Evolutionary conservation across 148 eudicot species (phyloP), one percentile per base, ranked within the genome.

Genomic region (Linanthus parryae): DNA sequence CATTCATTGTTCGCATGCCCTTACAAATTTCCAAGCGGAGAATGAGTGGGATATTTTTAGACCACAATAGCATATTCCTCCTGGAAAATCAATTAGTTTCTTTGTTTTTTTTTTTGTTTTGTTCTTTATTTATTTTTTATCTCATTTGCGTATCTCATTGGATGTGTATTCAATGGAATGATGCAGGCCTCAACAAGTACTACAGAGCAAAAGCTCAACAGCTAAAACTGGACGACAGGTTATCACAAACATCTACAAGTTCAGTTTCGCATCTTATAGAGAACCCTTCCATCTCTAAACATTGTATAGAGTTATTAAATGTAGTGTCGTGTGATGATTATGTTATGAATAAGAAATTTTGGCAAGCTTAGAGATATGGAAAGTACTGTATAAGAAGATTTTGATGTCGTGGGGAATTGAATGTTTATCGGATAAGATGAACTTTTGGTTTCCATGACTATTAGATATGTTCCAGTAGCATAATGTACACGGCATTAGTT

Each of bases 131-230:
- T n/a, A 22, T 22, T 44, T 45, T 46, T 24, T 11, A 28, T 46
- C 9, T 26, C 1, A 24, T 8, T 46, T 28, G 10, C 19, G 8
- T 49, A 49, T 34, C 13, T 52, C 26, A 39, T 23, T 52, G 23
- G 34, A 23, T 30, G 18, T 36, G 30, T 22, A 23, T 34, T 7
- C 28, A 25, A 43, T 15, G 15, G 26, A n/a, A 53, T 29, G 28
- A 19, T 63, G 69, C 90, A 83, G 90, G 90, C 73, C 24, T 54
- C 90, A 62, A 65, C 82, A 39, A 83, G 76, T 61, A 63, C 59
- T 22, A 21, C 68, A 18, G 90, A 79, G 15, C 80, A 76, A 53
- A 83, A 83, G 46, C 70, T 79, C 78, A 76, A 37, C 73, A 68
- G 47, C 56, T 70, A 64, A 63, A 57, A 29, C 27, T 16, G 34